Evolutionary conservation across 306 rosid species (phyloP).

Genomic region (Ochetophila trinervis): DNA sequence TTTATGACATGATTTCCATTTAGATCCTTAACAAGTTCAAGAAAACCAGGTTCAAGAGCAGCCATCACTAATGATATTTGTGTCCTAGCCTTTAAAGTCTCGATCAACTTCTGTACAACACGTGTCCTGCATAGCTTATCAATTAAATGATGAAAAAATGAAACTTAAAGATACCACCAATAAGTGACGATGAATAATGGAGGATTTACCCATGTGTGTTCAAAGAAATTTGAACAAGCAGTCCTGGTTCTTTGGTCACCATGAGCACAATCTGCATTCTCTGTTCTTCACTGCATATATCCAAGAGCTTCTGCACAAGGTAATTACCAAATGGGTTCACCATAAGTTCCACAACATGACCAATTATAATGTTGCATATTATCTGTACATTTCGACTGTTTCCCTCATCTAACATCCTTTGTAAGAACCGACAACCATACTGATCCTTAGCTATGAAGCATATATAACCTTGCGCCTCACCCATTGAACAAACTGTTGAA

Average conservation of each 20-base stretch:
- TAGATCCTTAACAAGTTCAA: slow-evolving; percentile 59
- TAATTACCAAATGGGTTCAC: slow-evolving; percentile 73
- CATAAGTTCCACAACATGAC: slow-evolving; percentile 60
- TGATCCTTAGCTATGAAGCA: slow-evolving; percentile 64
- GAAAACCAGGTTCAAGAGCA: slow-evolving; percentile 60
- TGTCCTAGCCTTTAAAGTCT: slow-evolving; percentile 32
- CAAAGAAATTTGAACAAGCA: slow-evolving; percentile 57
- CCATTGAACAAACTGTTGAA: slow-evolving; percentile 31
- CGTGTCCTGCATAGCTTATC: slow-evolving; percentile 46
- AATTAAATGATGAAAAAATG: slow-evolving; percentile 5
- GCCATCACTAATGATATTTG: slow-evolving; percentile 39
- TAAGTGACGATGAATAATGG: neutral
- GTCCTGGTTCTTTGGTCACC: slow-evolving; percentile 46
- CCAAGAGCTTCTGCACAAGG: slow-evolving; percentile 76
- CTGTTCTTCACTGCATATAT: slow-evolving; percentile 49
- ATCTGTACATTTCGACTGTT: slow-evolving; percentile 36
- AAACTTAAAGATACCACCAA: neutral
- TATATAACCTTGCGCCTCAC: slow-evolving; percentile 35
- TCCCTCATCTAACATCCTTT: slow-evolving; percentile 54
- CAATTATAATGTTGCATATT: slow-evolving; percentile 48
- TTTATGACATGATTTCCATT: slow-evolving; percentile 65
- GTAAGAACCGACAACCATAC: slow-evolving; percentile 63
- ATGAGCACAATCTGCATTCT: slow-evolving; percentile 44
- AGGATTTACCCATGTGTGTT: slow-evolving; percentile 56
- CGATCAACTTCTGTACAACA: slow-evolving; percentile 79